These are phyloP conservation scores for Pinus tabuliformis DNA, from an alignment of 75 land plant genomes.

Conservation along the genomic window DNA sequence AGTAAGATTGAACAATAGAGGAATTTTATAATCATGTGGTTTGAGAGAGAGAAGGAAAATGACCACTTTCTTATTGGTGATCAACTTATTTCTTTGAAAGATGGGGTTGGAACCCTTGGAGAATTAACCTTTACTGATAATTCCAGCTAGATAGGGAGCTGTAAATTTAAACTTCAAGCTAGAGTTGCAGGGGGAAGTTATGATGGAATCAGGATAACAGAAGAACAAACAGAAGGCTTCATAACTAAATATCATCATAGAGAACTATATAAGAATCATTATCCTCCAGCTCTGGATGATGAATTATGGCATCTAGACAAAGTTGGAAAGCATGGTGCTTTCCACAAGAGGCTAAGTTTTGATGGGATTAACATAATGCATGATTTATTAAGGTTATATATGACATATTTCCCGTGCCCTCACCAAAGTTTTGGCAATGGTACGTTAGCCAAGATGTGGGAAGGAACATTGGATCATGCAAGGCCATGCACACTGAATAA, in stretches of 20 bases:
- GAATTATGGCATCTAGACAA: slow-evolving; percentile 81
- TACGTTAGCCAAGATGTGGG: slow-evolving; percentile 99
- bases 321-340: slow-evolving; percentile 73
- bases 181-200: slow-evolving; percentile 17
- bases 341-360: slow-evolving; percentile 39
- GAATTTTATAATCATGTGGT: slow-evolving; percentile 34
- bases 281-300: slow-evolving; percentile 61
- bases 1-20: slow-evolving; percentile 44
- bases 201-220: slow-evolving; percentile 34
- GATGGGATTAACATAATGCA: slow-evolving; percentile 37
- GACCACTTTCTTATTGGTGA: slow-evolving; percentile 67
- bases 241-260: slow-evolving; percentile 73
- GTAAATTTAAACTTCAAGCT: slow-evolving; percentile 62
- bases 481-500: slow-evolving; percentile 82
- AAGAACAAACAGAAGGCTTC: slow-evolving; percentile 58
- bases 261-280: slow-evolving; percentile 62
- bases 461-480: slow-evolving; percentile 80
- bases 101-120: slow-evolving; percentile 46
- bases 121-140: slow-evolving; percentile 61
- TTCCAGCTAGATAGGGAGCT: slow-evolving; percentile 66
- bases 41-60: slow-evolving; percentile 56
- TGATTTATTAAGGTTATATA: slow-evolving; percentile 54
- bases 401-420: slow-evolving; percentile 38
- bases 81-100: slow-evolving; percentile 16
- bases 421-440: slow-evolving; percentile 72